Evolutionary conservation across 2,329 filamentous ascomycete genomes (phyloP).

Genomic region (Fusarium pininemorale): DNA sequence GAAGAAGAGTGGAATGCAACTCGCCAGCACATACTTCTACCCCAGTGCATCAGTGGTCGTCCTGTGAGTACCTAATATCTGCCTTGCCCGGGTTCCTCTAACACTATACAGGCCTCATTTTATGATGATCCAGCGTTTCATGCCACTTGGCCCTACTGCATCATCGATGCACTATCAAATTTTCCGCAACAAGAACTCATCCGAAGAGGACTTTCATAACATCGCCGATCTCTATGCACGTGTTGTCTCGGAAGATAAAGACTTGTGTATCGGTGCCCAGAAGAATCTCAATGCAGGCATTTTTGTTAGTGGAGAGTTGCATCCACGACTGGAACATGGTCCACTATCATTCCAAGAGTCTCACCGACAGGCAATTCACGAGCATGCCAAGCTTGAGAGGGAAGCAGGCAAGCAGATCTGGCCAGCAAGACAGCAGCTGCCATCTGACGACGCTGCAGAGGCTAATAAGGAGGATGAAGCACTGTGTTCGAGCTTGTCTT

Average conservation of each 20-base stretch:
- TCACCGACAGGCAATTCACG: constrained; percentile 24
- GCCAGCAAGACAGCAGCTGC: constrained; percentile 20
- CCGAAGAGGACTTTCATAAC: constrained; percentile 2
- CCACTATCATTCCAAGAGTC: constrained; percentile 26
- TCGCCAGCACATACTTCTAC: constrained; percentile 30
- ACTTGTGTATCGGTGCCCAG: constrained; percentile 14
- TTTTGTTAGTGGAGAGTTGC: constrained; percentile 24
- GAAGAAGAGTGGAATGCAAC: constrained; percentile 19
- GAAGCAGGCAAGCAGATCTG: constrained; percentile 10
- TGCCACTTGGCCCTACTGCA: constrained; percentile 4
- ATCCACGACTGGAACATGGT: constrained; percentile 27
- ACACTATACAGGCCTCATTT: constrained; percentile 8
- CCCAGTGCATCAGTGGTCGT: constrained; percentile 29
- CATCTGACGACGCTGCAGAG: background rate
- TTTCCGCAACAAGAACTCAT: constrained; percentile 25
- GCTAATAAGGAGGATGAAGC: constrained; percentile 20
- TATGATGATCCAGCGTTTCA: constrained; percentile 31
- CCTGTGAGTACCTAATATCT: constrained; percentile 4
- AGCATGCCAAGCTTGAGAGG: constrained; percentile 19
- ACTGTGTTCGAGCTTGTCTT: constrained; percentile 13
- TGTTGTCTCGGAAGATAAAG: constrained; percentile 28
- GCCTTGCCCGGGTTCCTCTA: accelerated
- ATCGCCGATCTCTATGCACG: constrained; percentile 14
- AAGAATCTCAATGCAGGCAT: constrained; percentile 18
- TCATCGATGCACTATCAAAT: constrained; percentile 27